Evolutionary conservation across 768 basidiomycete genomes (phyloP).

Genomic region (Tylopilus subfusipes): DNA sequence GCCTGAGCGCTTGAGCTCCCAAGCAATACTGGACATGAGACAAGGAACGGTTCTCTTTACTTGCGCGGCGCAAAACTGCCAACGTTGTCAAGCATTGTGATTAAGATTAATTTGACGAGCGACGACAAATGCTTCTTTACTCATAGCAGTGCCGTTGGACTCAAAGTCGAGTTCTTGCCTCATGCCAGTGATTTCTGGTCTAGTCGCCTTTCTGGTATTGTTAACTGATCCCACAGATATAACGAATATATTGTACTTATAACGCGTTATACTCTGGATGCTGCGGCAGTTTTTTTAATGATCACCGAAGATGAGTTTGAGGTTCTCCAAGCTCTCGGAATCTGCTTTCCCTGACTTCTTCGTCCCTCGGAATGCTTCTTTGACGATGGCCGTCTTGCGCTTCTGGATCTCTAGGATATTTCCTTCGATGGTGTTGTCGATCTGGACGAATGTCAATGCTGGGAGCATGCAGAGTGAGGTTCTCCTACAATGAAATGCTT

Average conservation of each 20-base stretch:
- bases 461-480: not conserved
- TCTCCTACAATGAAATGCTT: slow-evolving; percentile 75
- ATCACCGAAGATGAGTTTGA: slow-evolving; percentile 43
- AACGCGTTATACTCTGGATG: not conserved
- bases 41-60: too few species aligned
- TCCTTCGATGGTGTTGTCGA: slow-evolving; percentile 72
- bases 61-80: too few species aligned
- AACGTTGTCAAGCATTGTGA: too few species aligned
- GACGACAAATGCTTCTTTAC: too few species aligned
- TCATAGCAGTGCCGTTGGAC: too few species aligned
- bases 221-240: not conserved
- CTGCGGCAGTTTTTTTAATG: not conserved
- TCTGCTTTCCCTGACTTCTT: slow-evolving; percentile 44
- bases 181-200: too few species aligned
- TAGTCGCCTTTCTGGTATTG: too few species aligned
- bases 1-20: too few species aligned
- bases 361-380: slow-evolving; percentile 72
- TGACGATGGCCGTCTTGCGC: slow-evolving; percentile 82
- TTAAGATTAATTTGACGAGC: too few species aligned
- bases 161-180: too few species aligned
- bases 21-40: too few species aligned
- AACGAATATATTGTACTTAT: not conserved
- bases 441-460: slow-evolving; percentile 35
- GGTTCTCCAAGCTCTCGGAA: slow-evolving; percentile 73
- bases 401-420: slow-evolving; percentile 81